Evolutionary conservation across 2,329 filamentous ascomycete species (phyloP).

Genomic region (Exutisphaerella laricina): DNA sequence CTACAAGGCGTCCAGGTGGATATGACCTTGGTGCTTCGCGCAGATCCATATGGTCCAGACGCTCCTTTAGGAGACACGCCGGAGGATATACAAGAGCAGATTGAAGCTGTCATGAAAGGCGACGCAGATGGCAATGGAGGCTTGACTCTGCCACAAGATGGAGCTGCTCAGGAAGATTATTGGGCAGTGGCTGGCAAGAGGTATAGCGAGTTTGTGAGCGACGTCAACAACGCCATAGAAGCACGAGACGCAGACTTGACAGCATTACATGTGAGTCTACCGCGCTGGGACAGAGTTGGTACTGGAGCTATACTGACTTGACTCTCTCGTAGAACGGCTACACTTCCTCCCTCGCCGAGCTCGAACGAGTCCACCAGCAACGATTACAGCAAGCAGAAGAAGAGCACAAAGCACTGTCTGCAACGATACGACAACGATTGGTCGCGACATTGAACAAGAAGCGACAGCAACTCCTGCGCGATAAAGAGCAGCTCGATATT

Average conservation of each 20-base stretch:
- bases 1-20: slow-evolving; percentile 88
- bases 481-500: slow-evolving; percentile 63
- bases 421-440: slow-evolving; percentile 57
- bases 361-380: slow-evolving; percentile 54
- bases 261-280: slow-evolving; percentile 64
- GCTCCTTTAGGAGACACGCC: slow-evolving; percentile 60
- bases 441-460: slow-evolving; percentile 54
- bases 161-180: slow-evolving; percentile 62
- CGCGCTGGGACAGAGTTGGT: too few species aligned
- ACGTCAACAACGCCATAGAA: slow-evolving; percentile 84
- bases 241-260: slow-evolving; percentile 78
- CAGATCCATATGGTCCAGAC: slow-evolving; percentile 67
- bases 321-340: slow-evolving; percentile 52
- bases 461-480: slow-evolving; percentile 53
- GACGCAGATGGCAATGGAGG: slow-evolving; percentile 27
- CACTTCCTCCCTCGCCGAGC: slow-evolving; percentile 50
- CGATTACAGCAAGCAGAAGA: slow-evolving; percentile 57
- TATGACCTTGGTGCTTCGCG: slow-evolving; percentile 76
- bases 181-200: slow-evolving; percentile 64
- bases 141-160: slow-evolving; percentile 36
- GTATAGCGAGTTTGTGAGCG: slow-evolving; percentile 78
- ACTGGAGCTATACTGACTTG: too few species aligned
- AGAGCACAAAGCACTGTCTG: slow-evolving; percentile 55
- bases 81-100: slow-evolving; percentile 62
- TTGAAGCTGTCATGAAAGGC: slow-evolving; percentile 36